Percentiles rank a stretch among this genome's conserved stretches.
Evolutionary conservation across 2,329 filamentous ascomycete species (phyloP).

Genomic region (Seiridium cupressi): DNA sequence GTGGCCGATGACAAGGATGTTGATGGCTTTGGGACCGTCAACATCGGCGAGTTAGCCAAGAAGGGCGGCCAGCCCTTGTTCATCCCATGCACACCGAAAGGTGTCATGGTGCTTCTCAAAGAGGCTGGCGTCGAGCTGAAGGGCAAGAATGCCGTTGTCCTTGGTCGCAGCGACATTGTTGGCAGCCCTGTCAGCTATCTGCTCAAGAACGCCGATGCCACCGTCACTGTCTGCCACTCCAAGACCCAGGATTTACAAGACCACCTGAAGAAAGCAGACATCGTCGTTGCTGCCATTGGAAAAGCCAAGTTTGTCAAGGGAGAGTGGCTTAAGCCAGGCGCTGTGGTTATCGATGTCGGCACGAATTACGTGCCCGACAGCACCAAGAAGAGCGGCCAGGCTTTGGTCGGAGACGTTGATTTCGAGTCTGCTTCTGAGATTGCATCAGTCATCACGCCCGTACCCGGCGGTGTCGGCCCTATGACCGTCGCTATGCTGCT

Average conservation of each 20-base stretch:
- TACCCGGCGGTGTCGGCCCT: conserved; percentile 93
- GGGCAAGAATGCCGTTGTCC: conserved; percentile 91
- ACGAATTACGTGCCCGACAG: conserved; percentile 93
- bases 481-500: conserved; percentile 99
- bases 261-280: conserved; percentile 79
- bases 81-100: conserved; percentile 93
- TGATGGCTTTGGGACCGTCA: conserved; percentile 89
- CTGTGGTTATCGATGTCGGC: conserved; percentile 95
- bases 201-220: conserved; percentile 92
- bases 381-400: conserved; percentile 86
- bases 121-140: conserved; percentile 79
- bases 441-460: conserved; percentile 90
- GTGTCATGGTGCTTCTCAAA: conserved; percentile 88
- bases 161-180: conserved; percentile 95
- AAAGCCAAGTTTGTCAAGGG: conserved; percentile 85
- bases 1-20: conserved; percentile 96
- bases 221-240: conserved; percentile 94
- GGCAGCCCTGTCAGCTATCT: conserved; percentile 96
- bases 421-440: conserved; percentile 81
- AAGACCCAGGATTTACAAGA: conserved; percentile 72
- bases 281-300: conserved; percentile 90
- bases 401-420: conserved; percentile 93
- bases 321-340: conserved; percentile 91
- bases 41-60: conserved; percentile 97
- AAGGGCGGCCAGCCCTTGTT: conserved; percentile 87